phyloP scores from a whole-genome alignment of 306 rosid species.

The Trifolium pratense region DNA sequence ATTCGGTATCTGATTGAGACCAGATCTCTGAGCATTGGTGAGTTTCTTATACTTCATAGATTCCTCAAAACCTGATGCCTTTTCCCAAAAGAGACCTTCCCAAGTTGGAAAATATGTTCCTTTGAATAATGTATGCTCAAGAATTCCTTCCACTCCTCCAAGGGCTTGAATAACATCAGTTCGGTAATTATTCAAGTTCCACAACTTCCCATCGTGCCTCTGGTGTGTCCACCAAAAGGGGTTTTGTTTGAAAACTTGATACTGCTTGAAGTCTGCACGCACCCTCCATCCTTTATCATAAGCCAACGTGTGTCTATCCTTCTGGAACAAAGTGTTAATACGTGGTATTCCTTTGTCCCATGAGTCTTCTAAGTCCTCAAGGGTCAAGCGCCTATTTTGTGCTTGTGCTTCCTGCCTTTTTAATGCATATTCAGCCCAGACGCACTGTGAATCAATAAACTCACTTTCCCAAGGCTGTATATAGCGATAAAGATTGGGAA shows the following conservation, averaged over 20 bases:
- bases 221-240: conserved; percentile 99
- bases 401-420: conserved; percentile 99
- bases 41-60: conserved; percentile 99
- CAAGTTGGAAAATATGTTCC: conserved; percentile 99
- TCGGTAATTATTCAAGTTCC: conserved; percentile 97
- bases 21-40: conserved; percentile 99
- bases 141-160: conserved; percentile 99
- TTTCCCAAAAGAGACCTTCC: conserved; percentile 99
- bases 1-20: conserved; percentile 98
- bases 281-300: conserved; percentile 99
- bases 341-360: conserved; percentile 99
- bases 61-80: conserved; percentile 99
- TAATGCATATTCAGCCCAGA: conserved; percentile 99
- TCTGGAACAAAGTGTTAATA: conserved; percentile 96
- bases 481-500: conserved; percentile 96
- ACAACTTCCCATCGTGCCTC: conserved; percentile 94
- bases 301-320: conserved; percentile 96
- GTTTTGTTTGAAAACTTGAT: conserved; percentile 95
- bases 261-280: conserved; percentile 97
- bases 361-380: conserved; percentile 99
- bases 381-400: conserved; percentile 95
- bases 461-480: conserved; percentile 99
- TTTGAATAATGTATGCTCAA: conserved; percentile 94
- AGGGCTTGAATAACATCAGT: conserved; percentile 99
- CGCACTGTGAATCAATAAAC: conserved; percentile 96